These are phyloP conservation scores for Cryptococcus sp. DNA, from an alignment of 1,284 basidiomycete genomes.

Conservation along the genomic window DNA sequence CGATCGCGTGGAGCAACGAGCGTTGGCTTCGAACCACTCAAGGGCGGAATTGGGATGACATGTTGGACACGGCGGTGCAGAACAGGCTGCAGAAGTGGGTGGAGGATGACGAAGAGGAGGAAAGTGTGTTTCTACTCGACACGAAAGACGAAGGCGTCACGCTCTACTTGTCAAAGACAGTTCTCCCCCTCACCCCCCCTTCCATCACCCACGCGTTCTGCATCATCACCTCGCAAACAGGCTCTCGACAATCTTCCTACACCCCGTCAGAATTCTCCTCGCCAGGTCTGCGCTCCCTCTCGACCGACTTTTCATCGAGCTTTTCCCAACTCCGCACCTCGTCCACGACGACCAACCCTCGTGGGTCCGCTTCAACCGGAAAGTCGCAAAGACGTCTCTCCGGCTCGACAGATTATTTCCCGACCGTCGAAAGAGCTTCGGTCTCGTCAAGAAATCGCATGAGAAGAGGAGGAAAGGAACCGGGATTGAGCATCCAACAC, in stretches of 20 bases:
- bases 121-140: constrained; percentile 11
- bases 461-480: background rate
- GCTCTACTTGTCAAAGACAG: constrained; percentile 18
- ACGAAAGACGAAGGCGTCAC: constrained; percentile 8
- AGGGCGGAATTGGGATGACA: constrained; percentile 17
- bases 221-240: constrained; percentile 22
- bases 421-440: background rate
- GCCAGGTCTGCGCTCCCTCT: constrained; percentile 2
- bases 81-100: constrained; percentile 26
- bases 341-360: background rate
- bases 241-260: background rate
- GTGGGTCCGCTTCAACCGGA: constrained; percentile 8
- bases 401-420: background rate
- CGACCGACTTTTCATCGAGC: constrained; percentile 2
- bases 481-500: background rate
- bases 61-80: constrained; percentile 14
- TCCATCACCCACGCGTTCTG: constrained; percentile 21
- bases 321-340: constrained; percentile 7
- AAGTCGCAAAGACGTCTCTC: constrained; percentile 2
- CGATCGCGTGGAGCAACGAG: constrained; percentile 26
- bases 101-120: constrained; percentile 15
- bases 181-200: constrained; percentile 21
- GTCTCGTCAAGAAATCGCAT: background rate
- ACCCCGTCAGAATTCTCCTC: background rate
- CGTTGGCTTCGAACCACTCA: constrained; percentile 20